These are phyloP conservation scores for Epichloe sibirici DNA, from an alignment of 2,329 filamentous ascomycete genomes.

Conservation along the genomic window DNA sequence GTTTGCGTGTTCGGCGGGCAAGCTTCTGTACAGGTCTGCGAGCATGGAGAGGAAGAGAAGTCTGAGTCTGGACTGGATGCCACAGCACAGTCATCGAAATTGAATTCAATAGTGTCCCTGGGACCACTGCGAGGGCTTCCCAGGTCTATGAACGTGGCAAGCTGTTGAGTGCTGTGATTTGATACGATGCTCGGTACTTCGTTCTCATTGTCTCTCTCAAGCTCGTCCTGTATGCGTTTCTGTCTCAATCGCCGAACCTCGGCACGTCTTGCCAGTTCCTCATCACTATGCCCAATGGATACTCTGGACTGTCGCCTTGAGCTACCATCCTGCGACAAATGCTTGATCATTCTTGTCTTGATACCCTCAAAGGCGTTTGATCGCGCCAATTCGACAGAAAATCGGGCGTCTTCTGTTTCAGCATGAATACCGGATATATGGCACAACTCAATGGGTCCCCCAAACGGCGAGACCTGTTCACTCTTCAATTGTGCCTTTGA, in stretches of 20 bases:
- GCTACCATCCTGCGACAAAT: slow-evolving; percentile 32
- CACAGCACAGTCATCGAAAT: slow-evolving; percentile 9
- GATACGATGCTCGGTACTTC: slow-evolving; percentile 20
- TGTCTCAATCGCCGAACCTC: slow-evolving; percentile 43
- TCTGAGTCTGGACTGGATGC: neutral
- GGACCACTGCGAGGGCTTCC: slow-evolving; percentile 27
- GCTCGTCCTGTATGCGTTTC: slow-evolving; percentile 45
- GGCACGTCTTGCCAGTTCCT: slow-evolving; percentile 41
- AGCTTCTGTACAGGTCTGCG: neutral
- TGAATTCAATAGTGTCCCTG: slow-evolving; percentile 37
- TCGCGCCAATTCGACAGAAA: slow-evolving; percentile 16
- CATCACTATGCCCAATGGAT: slow-evolving; percentile 34
- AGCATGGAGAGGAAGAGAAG: neutral
- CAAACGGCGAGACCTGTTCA: slow-evolving; percentile 7
- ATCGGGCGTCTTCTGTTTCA: slow-evolving; percentile 24
- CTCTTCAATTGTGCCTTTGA: slow-evolving; percentile 1
- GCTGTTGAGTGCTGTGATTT: slow-evolving; percentile 12
- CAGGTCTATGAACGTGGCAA: slow-evolving; percentile 17
- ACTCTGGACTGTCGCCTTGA: slow-evolving; percentile 27
- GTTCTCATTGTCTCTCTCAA: slow-evolving; percentile 33
- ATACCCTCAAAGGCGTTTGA: slow-evolving; percentile 32
- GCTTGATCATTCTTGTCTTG: slow-evolving; percentile 31
- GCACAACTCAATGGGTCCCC: slow-evolving; percentile 16
- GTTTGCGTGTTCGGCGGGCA: neutral
- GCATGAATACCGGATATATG: slow-evolving; percentile 27